Percentiles rank a stretch among this genome's conserved stretches.
Conservation (phyloP, 176 grass and related monocot species). For the Zea mays region Zm-B73-REFERENCE-NAM-5.0 NC_050103.1:154951501-154952000, state of each 20-base stretch:
- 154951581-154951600: constrained; percentile 49
- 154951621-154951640: constrained; percentile 94
- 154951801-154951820: neutral
- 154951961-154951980: neutral
- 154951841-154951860: neutral
- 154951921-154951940: constrained; percentile 8
- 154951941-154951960: neutral
- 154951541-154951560: constrained; percentile 29
- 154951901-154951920: neutral
- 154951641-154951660: constrained; percentile 47
- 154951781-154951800: constrained; percentile 12
- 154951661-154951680: constrained; percentile 61
- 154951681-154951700: neutral
- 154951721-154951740: constrained; percentile 13
- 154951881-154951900: neutral
- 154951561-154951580: constrained; percentile 68
- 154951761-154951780: neutral
- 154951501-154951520: constrained; percentile 18
- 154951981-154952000: neutral
- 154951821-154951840: neutral
- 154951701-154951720: neutral
- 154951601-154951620: constrained; percentile 87
- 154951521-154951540: constrained; percentile 43
- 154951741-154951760: neutral
- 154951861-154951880: neutral